These are phyloP conservation scores for Rutstroemia sp. DNA, from an alignment of 2,329 filamentous ascomycete genomes.

Conservation along the genomic window DNA sequence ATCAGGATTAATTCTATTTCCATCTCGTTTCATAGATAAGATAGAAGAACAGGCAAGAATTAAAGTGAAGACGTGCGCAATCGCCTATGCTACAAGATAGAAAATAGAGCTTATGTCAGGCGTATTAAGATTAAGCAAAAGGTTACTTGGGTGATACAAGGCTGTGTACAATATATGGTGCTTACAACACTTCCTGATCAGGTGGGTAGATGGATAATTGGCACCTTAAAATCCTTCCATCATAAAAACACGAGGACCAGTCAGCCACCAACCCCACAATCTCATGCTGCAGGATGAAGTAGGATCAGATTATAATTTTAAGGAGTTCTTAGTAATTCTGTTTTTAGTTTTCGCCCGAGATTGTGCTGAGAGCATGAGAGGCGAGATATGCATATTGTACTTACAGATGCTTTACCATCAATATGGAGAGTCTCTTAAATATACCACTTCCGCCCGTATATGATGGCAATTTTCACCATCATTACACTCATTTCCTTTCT, in stretches of 20 bases:
- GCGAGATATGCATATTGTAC: background rate
- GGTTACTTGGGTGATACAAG: too few relatives aligned
- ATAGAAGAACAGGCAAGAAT: background rate
- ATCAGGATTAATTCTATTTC: constrained; percentile 2
- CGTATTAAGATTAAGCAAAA: background rate
- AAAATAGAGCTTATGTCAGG: background rate
- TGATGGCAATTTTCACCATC: background rate
- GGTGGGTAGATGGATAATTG: too few relatives aligned
- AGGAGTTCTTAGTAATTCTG: background rate
- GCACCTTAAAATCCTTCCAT: background rate
- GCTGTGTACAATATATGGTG: too few relatives aligned
- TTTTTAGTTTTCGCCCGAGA: background rate
- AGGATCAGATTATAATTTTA: background rate
- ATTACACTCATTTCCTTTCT: background rate
- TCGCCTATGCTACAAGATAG: background rate
- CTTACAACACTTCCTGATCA: too few relatives aligned
- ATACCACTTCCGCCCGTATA: background rate
- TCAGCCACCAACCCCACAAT: background rate
- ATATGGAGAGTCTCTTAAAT: background rate
- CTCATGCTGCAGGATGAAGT: background rate
- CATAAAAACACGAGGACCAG: background rate
- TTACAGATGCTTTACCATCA: background rate
- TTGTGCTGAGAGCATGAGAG: background rate
- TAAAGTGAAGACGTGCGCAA: background rate
- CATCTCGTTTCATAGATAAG: background rate